A percentile compares a stretch with the other conserved stretches of the same genome.
These are phyloP conservation scores for Solanum hybrid DNA, from an alignment of 305 asterid species.

Conservation along the genomic window DNA sequence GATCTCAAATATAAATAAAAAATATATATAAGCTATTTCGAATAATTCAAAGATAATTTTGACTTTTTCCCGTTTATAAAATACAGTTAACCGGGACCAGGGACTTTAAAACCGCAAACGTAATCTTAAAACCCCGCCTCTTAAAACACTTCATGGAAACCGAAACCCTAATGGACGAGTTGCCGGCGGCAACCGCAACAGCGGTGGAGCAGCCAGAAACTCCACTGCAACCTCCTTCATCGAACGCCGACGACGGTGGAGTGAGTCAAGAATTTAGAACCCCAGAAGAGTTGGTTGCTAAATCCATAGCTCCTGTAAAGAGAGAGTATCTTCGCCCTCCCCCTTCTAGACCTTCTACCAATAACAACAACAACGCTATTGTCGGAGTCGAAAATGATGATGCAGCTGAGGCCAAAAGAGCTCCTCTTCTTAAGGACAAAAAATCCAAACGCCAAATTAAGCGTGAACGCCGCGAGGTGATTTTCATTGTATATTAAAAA, in stretches of 20 bases:
- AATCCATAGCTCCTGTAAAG: constrained; percentile 75
- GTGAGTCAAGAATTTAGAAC: constrained; percentile 8
- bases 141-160: background rate
- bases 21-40: no score
- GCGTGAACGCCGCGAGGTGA: constrained; percentile 83
- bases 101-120: background rate
- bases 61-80: no score
- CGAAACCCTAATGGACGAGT: constrained; percentile 10
- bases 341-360: constrained; percentile 30
- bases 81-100: background rate
- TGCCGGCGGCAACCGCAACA: constrained; percentile 6
- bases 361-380: constrained; percentile 6
- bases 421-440: constrained; percentile 57
- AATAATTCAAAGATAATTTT: no score
- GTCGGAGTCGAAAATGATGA: constrained; percentile 14
- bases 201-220: constrained; percentile 6
- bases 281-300: constrained; percentile 69
- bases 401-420: constrained; percentile 18
- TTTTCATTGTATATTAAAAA: background rate
- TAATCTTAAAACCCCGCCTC: background rate
- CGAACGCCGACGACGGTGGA: constrained; percentile 10
- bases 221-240: background rate
- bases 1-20: background rate
- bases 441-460: constrained; percentile 89
- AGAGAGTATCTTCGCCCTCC: constrained; percentile 62